Percentiles rank a stretch among this genome's conserved stretches.
Evolutionary conservation across 2,329 filamentous ascomycete genomes (phyloP).

Genomic region (Hirsutella rhossiliensis): DNA sequence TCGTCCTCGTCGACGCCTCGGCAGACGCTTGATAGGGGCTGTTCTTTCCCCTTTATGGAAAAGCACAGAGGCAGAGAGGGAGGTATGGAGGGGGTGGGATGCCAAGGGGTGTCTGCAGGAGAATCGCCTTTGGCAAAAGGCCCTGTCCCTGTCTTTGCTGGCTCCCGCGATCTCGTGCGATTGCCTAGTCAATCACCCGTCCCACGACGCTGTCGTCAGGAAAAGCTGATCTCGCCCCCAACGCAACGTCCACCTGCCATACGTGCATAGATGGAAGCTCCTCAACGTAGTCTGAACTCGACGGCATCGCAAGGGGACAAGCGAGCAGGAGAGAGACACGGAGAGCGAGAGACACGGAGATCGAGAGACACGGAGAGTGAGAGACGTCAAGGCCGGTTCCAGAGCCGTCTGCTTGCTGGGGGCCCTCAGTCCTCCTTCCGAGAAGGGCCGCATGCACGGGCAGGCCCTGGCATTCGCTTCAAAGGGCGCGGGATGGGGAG

Average conservation of each 20-base stretch:
- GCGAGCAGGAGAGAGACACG: not conserved
- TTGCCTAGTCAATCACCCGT: slow-evolving; percentile 7
- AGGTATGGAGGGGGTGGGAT: not conserved
- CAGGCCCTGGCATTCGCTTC: not conserved
- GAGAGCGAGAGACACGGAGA: not conserved
- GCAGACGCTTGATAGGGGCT: slow-evolving; percentile 18
- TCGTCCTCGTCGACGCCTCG: slow-evolving; percentile 11
- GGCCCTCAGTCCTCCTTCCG: slow-evolving; percentile 30
- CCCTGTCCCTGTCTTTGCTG: not conserved
- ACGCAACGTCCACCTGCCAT: slow-evolving; percentile 10
- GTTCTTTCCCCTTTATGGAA: not conserved
- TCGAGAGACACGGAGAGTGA: not conserved
- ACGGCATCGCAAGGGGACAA: too few species aligned
- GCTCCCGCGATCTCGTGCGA: slow-evolving; percentile 5
- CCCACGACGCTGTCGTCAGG: slow-evolving; percentile 7
- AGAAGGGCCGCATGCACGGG: slow-evolving; percentile 32
- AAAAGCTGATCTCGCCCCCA: slow-evolving; percentile 10
- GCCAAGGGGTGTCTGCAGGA: not conserved
- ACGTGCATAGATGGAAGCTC: slow-evolving; percentile 1
- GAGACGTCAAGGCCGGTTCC: not conserved
- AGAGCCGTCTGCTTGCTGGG: not conserved
- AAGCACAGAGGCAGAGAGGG: not conserved
- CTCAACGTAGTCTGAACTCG: not conserved
- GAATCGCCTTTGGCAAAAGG: not conserved
- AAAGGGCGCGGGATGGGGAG: not conserved